Evolutionary conservation across 2,329 filamentous ascomycete species (phyloP).

Genomic region (Akanthomyces uredinophilus): DNA sequence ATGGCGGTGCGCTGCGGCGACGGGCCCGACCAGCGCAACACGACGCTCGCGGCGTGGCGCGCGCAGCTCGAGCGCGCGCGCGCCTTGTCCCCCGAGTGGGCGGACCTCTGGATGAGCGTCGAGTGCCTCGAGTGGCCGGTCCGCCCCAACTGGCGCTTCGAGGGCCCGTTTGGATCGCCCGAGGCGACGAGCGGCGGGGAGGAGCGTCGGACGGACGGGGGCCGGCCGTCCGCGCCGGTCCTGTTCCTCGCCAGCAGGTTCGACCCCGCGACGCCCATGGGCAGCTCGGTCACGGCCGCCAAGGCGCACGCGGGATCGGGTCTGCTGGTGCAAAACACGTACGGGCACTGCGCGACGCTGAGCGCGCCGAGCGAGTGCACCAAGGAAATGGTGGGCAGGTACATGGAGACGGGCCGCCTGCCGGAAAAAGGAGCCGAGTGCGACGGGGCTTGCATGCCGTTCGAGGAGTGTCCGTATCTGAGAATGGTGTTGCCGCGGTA

Average conservation of each 20-base stretch:
- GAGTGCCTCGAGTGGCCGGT: conserved; percentile 31
- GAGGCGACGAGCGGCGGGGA: conserved; percentile 12
- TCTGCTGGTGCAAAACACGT: background rate
- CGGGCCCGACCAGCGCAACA: conserved; percentile 18
- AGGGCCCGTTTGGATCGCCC: conserved; percentile 20
- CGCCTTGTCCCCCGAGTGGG: conserved; percentile 24
- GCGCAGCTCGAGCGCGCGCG: conserved; percentile 18
- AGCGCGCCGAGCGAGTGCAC: conserved; percentile 18
- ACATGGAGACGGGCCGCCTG: conserved; percentile 21
- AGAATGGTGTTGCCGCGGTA: background rate
- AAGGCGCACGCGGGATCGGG: background rate
- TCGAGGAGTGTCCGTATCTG: background rate
- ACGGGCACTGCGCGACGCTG: background rate
- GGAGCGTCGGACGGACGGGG: conserved; percentile 2
- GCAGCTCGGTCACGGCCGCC: background rate
- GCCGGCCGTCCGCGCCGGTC: conserved; percentile 31
- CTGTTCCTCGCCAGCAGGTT: conserved; percentile 33
- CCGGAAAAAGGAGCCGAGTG: conserved; percentile 18
- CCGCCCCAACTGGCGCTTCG: conserved; percentile 31
- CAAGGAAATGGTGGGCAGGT: conserved; percentile 17
- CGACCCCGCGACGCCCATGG: conserved; percentile 34
- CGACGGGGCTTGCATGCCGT: conserved; percentile 19
- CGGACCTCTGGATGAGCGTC: conserved; percentile 24
- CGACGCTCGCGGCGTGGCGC: conserved; percentile 19
- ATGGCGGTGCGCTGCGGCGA: conserved; percentile 18